These are phyloP conservation scores for Prototheca cutis DNA, from an alignment of 163 green algal genomes.

Conservation along the genomic window DNA sequence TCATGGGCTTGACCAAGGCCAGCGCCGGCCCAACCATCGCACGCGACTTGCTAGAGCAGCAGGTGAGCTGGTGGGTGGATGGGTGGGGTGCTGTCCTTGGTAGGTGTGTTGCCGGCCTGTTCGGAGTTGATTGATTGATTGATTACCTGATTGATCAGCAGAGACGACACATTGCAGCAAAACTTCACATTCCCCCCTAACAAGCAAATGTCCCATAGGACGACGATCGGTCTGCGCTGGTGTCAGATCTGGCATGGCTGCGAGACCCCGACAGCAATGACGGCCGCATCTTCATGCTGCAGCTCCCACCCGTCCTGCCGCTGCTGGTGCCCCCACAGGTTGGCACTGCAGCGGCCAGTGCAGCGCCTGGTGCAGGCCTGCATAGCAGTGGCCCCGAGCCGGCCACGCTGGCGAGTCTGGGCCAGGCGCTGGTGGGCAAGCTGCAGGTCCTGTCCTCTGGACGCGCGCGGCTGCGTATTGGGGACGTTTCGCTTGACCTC, in stretches of 20 bases:
- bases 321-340: conserved; percentile 7
- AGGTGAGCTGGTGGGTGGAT: no score
- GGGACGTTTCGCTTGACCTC: conserved; percentile 61
- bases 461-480: conserved; percentile 39
- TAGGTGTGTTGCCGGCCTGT: no score
- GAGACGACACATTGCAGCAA: no score
- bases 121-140: no score
- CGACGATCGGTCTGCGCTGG: no score
- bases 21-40: no score
- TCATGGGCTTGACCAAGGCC: neutral
- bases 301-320: conserved; percentile 42
- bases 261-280: conserved; percentile 15
- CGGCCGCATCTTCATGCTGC: conserved; percentile 32
- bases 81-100: no score
- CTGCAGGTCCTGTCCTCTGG: conserved; percentile 64
- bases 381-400: neutral
- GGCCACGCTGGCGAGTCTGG: conserved; percentile 22
- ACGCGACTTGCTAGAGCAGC: no score
- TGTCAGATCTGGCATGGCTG: conserved; percentile 28
- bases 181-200: no score
- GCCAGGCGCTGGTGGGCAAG: conserved; percentile 48
- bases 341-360: neutral
- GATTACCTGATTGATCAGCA: no score
- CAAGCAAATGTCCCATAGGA: no score
- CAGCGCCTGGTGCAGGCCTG: neutral